phyloP scores from a whole-genome alignment of 2,329 filamentous ascomycete species.

The Botryotinia calthae region DNA sequence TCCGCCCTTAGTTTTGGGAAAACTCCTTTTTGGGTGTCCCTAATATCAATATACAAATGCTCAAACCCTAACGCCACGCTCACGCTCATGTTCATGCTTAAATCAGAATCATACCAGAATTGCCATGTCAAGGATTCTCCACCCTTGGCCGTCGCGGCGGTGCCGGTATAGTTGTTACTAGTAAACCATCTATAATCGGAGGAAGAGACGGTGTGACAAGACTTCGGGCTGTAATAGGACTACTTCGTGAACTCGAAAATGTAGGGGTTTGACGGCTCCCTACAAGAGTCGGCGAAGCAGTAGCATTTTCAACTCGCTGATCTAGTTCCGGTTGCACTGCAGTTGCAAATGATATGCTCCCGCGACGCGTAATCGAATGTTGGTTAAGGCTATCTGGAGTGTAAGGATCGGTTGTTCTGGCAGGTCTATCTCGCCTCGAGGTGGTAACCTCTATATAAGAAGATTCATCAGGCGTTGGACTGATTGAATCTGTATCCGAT shows the following conservation, averaged over 20 bases:
- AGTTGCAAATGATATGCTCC: slow-evolving; percentile 34
- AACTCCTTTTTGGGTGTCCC: slow-evolving; percentile 6
- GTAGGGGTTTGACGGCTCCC: background rate
- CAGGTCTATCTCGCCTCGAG: slow-evolving; percentile 16
- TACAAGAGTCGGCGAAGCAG: slow-evolving; percentile 1
- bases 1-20: background rate
- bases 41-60: slow-evolving; percentile 12
- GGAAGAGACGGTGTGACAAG: slow-evolving; percentile 22
- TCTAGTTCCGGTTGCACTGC: slow-evolving; percentile 25
- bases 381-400: slow-evolving; percentile 31
- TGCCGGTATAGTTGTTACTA: slow-evolving; percentile 35
- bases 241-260: slow-evolving; percentile 25
- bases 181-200: slow-evolving; percentile 28
- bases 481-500: slow-evolving; percentile 22
- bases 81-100: slow-evolving; percentile 21
- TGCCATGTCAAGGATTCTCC: slow-evolving; percentile 1
- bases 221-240: slow-evolving; percentile 22
- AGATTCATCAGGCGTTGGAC: background rate
- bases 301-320: slow-evolving; percentile 4
- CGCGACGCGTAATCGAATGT: slow-evolving; percentile 33
- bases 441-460: slow-evolving; percentile 1
- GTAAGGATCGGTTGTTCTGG: slow-evolving; percentile 32
- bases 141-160: slow-evolving; percentile 30
- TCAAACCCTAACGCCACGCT: slow-evolving; percentile 18
- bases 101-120: slow-evolving; percentile 14